Base-by-base conservation (phyloP, 2,329 filamentous ascomycete species). In the Helicocarpus griseus region DNA sequence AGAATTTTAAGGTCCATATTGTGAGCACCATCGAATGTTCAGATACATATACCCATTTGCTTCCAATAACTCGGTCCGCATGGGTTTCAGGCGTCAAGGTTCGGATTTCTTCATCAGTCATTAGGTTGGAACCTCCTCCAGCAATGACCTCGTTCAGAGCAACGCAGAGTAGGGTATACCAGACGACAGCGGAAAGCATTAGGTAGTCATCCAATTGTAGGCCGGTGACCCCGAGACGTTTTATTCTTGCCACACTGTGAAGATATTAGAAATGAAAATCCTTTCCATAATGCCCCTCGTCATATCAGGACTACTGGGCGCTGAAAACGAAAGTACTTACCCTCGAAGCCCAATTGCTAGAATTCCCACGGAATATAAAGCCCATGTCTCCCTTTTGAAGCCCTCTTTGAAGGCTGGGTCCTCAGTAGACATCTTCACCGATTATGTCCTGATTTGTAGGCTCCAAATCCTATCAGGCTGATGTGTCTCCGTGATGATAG, bases 11-110 rank as follows among this genome's bases (percentile, higher is more conserved):
- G 14, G 71, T 61, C 76, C 77, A 81, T 29, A 71, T 62, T 3
- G 65, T 63, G n/a, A 80, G 69, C 17, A 83, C 69, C 68, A 86
- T 84, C 59, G 77, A 75, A 64, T 83, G 73, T 57, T 85, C 81
- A 2, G 79, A 77, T 7, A 82, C 75, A 35, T 83, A 69, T 0
- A 83, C 80, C 69, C 80, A 76, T 70, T 84, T 84, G 43, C 78
- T 82, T 9, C 81, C 81, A 35, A 63, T 67, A 0, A 69, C 61
- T 46, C 78, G 69, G 29, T 71, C 65, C 3, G 56, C 58, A 44
- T 74, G 71, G 33, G 69, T 70, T 0, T 67, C 55, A 0, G 73
- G 68, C 0, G 79, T 79, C 45, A 83, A 65, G 3, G 61, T 54
- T 0, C 64, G 59, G 0, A 66, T 63, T 26, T 80, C 69, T 14